Evolutionary conservation across 129 eudicot genomes (phyloP), one percentile per base, ranked within the genome.

Genomic region (Saposhnikovia divaricata): DNA sequence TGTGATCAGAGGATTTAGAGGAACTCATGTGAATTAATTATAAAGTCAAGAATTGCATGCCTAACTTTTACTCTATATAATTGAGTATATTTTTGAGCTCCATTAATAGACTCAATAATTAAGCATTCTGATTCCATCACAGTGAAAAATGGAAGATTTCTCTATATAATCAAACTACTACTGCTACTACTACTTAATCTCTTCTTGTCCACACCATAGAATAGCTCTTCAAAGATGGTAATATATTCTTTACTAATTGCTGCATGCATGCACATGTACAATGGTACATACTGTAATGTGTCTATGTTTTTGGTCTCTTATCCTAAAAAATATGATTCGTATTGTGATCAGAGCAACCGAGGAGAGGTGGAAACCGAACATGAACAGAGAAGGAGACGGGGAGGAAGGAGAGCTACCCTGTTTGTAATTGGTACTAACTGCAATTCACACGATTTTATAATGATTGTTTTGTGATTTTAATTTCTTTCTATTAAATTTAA

Each of bases 371-470:
- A 74, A 59, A 73, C 71, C 80, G 84, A 80, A 25, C 68, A 83
- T 6, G 78, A 80, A 77, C 75, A 83, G 45, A 81, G 78, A 65
- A 37, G 43, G 38, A 70, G 77, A 44, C 87, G 46, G 43, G 97
- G 97, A 74, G 97, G 97, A 75, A 81, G 21, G n/a, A 82, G 91
- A 77, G 97, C 97, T 77, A 74, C 93, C 38, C 74, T 91, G 61
- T 91, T 85, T 80, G 91, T 89, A n/a, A 87, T 84, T 50, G 97
- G 97, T 91, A 84, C 31, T 78, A 69, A 34, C 21, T 43, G 12
- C 39, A 27, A 31, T 31, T 31, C 34, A 31, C 34, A 31, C 34
- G 34, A 15, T 47, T 55, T 14, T 37, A 37, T 18, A 19, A 39
- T 16, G 43, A 38, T 27, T 18, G 13, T 37, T 71, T 8, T 34